These are phyloP conservation scores for Xylariaceae sp. DNA, from an alignment of 2,329 filamentous ascomycete species.

Conservation along the genomic window DNA sequence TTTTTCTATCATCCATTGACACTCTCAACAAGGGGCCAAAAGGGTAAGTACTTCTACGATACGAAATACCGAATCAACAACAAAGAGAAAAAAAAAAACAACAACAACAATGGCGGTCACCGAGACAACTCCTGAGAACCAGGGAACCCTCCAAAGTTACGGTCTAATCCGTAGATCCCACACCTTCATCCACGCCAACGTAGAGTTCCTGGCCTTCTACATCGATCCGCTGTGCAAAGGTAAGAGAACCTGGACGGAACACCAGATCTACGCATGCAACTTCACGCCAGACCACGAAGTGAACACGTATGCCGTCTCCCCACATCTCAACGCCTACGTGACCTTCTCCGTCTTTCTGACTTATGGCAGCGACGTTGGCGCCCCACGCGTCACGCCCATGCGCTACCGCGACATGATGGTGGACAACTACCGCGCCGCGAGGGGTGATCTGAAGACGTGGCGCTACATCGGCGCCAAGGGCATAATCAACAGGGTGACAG, in stretches of 20 bases:
- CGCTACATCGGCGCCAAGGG: neutral
- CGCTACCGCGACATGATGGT: conserved; percentile 17
- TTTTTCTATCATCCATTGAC: neutral
- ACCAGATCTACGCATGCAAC: neutral
- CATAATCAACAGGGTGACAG: conserved; percentile 4
- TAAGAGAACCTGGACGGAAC: neutral
- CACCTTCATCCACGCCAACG: neutral
- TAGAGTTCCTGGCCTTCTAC: conserved; percentile 7
- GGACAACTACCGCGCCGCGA: conserved; percentile 13
- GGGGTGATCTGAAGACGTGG: conserved; percentile 11
- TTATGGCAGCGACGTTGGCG: neutral
- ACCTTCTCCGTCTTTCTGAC: conserved; percentile 2
- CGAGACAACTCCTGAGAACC: neutral
- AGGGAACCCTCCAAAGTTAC: neutral
- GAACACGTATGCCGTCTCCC: conserved; percentile 8
- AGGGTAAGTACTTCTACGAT: neutral
- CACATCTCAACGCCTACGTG: conserved; percentile 7
- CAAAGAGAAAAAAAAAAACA: neutral
- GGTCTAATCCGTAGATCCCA: neutral
- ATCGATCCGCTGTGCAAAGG: neutral
- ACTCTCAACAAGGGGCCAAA: neutral
- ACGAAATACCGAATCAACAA: neutral
- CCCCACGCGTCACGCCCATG: conserved; percentile 9
- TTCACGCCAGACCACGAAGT: neutral
- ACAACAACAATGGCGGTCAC: neutral